Evolutionary conservation across 2,329 filamentous ascomycete genomes (phyloP).

Genomic region (Aspergillus arachidicola): DNA sequence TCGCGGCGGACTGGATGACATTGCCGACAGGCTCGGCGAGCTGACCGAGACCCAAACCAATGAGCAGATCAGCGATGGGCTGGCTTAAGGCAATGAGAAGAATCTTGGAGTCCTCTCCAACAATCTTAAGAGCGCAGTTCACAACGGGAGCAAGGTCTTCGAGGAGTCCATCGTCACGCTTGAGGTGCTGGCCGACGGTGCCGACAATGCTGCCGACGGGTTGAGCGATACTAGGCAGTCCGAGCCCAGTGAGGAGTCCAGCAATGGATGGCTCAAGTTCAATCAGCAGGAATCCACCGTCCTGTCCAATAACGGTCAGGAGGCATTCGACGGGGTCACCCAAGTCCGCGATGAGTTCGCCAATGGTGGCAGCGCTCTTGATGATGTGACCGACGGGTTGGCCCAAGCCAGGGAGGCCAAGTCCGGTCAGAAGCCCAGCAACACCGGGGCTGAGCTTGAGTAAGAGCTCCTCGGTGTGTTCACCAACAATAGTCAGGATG

Average conservation of each 20-base stretch:
- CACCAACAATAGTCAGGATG: constrained; percentile 33
- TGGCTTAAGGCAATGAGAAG: constrained; percentile 26
- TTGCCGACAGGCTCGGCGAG: constrained; percentile 20
- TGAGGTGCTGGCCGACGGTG: constrained; percentile 18
- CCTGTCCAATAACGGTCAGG: constrained; percentile 24
- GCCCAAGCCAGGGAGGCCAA: constrained; percentile 28
- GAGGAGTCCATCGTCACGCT: constrained; percentile 13
- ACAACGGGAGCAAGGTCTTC: constrained; percentile 14
- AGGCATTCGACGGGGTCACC: constrained; percentile 23
- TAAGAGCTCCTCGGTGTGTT: constrained; percentile 29
- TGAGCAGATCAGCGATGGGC: constrained; percentile 20
- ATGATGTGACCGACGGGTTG: constrained; percentile 31
- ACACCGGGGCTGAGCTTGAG: constrained; percentile 34
- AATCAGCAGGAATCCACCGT: constrained; percentile 13
- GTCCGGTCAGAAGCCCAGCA: constrained; percentile 29
- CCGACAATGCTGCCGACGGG: constrained; percentile 11
- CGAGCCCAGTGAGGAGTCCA: constrained; percentile 14
- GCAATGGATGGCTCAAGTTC: constrained; percentile 12
- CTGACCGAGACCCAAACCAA: constrained; percentile 17
- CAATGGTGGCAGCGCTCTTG: constrained; percentile 26
- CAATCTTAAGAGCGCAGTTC: constrained; percentile 14
- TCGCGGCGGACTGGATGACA: constrained; percentile 20
- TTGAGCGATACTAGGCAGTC: constrained; percentile 1
- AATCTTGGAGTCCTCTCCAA: constrained; percentile 14
- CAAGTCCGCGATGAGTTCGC: constrained; percentile 30